Conservation (phyloP, 495 filamentous ascomycete species). For the Thermothielavioides terrestris region DNA sequence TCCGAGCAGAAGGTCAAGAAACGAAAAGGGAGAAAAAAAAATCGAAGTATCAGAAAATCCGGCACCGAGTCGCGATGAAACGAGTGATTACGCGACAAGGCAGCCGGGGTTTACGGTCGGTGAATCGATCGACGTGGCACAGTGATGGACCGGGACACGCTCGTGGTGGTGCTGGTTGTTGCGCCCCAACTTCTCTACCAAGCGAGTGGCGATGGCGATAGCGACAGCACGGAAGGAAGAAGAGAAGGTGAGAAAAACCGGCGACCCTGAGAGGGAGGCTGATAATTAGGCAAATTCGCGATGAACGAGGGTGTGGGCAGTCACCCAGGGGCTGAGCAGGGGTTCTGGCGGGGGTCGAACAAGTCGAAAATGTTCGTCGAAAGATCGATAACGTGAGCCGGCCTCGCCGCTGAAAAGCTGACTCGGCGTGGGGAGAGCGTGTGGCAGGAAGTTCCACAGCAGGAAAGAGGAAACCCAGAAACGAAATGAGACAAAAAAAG, state of each 20-base stretch:
- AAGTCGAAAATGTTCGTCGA: neutral
- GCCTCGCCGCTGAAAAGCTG: no score
- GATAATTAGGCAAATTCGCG: neutral
- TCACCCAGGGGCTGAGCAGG: neutral
- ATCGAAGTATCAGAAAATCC: no score
- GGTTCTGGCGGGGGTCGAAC: neutral
- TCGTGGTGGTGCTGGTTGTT: neutral
- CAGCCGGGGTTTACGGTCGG: neutral
- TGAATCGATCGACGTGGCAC: neutral
- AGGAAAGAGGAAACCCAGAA: no score
- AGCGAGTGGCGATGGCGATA: constrained; percentile 3
- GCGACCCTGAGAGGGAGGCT: neutral
- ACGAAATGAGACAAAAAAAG: constrained; percentile 5
- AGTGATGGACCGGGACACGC: neutral
- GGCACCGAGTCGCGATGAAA: neutral
- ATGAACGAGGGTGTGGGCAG: neutral
- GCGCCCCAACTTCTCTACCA: no score
- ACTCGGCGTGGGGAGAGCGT: neutral
- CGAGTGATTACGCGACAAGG: neutral
- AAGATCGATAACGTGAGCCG: no score
- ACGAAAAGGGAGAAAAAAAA: no score
- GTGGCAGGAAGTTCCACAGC: neutral
- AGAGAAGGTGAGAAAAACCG: neutral
- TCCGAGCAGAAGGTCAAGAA: neutral
- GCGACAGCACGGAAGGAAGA: neutral